A percentile compares a stretch with the other conserved stretches of the same genome.
Evolutionary conservation across 2,329 filamentous ascomycete genomes (phyloP).

Genomic region (Talaromyces islandicus): DNA sequence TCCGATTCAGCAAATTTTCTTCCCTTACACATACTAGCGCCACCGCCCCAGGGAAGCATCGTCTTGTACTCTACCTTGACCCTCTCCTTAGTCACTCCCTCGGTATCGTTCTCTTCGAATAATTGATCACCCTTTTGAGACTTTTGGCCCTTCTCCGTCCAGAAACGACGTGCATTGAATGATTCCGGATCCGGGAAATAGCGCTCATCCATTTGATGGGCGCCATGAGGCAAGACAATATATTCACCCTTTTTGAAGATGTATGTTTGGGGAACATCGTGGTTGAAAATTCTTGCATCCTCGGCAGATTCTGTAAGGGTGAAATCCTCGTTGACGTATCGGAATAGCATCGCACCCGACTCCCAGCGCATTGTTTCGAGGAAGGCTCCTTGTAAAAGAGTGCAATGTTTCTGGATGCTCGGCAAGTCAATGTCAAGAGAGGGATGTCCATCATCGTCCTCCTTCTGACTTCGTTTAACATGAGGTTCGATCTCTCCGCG

Average conservation of each 20-base stretch:
- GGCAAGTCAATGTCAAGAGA: neutral
- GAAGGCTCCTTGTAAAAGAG: neutral
- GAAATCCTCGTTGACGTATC: neutral
- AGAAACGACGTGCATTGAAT: constrained; percentile 41
- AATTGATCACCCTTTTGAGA: neutral
- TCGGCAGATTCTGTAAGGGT: neutral
- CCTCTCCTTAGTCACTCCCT: neutral
- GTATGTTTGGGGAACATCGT: constrained; percentile 20
- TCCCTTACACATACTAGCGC: constrained; percentile 41
- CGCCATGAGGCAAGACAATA: constrained; percentile 39
- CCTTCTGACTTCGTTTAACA: neutral
- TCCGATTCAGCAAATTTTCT: constrained; percentile 46
- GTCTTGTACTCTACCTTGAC: constrained; percentile 14
- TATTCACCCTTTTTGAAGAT: constrained; percentile 36
- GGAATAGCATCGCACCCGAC: neutral
- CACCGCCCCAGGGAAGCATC: constrained; percentile 45
- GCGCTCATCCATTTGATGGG: constrained; percentile 36
- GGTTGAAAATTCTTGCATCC: neutral
- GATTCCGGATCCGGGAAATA: constrained; percentile 36
- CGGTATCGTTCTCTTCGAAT: neutral
- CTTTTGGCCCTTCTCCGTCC: constrained; percentile 26
- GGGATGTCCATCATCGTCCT: neutral
- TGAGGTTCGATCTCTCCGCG: neutral
- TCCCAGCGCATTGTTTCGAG: neutral
- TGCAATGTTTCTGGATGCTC: neutral